Conservation (phyloP, 352 stramenopile genomes). For the Globisporangium okanoganense region DNA sequence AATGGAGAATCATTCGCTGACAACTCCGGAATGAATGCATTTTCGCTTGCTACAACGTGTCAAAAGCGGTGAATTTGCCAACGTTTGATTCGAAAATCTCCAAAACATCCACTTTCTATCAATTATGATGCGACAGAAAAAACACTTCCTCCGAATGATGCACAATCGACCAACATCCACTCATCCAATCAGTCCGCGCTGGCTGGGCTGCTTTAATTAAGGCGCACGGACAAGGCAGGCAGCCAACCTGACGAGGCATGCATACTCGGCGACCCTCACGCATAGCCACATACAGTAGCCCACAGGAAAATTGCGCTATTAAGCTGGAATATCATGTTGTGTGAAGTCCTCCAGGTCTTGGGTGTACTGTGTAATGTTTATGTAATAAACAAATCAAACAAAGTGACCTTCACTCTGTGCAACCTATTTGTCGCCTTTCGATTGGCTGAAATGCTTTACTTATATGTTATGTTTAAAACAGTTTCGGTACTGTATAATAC, state of each 20-base stretch:
- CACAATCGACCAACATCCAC: constrained; percentile 3
- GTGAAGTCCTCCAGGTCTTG: neutral
- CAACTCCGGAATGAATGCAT: constrained; percentile 6
- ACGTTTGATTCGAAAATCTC: no score
- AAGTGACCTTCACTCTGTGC: constrained; percentile 11
- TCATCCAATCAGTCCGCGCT: neutral
- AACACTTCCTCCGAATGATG: constrained; percentile 2
- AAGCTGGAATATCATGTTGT: no score
- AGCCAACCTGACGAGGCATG: no score
- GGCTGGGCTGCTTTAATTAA: neutral
- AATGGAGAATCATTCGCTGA: constrained; percentile 1
- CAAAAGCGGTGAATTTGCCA: no score
- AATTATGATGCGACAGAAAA: constrained; percentile 2
- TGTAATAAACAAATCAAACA: neutral
- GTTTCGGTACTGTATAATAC: neutral
- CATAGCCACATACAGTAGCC: no score
- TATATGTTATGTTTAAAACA: constrained; percentile 9
- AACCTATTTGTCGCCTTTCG: neutral
- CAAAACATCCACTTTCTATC: neutral
- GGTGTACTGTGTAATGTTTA: no score
- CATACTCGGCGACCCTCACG: no score
- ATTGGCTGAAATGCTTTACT: constrained; percentile 1
- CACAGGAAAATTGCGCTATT: no score
- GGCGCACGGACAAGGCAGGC: no score
- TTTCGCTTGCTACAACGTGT: neutral